phyloP scores from a whole-genome alignment of 345 rosid genomes.

The Barbarea vulgaris region DNA sequence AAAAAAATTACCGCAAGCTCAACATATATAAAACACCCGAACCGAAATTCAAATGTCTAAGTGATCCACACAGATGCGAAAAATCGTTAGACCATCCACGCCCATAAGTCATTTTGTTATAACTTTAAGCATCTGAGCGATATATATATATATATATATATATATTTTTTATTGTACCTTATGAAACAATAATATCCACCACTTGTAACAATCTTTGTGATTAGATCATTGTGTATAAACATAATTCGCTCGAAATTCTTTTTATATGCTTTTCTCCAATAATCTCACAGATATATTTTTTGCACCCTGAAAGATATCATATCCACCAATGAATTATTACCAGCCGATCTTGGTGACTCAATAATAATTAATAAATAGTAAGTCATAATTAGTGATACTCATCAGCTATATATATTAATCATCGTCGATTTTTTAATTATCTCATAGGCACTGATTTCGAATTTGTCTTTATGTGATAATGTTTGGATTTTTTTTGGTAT shows the following conservation, averaged over 20 bases:
- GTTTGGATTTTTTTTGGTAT: neutral
- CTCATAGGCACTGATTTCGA: conserved; percentile 27
- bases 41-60: neutral
- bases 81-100: neutral
- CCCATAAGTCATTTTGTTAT: neutral
- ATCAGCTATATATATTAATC: conserved; percentile 31
- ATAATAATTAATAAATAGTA: conserved; percentile 29
- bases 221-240: conserved; percentile 1
- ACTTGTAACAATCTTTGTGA: neutral
- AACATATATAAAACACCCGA: neutral
- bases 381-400: conserved; percentile 32
- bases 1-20: neutral
- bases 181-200: neutral
- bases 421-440: conserved; percentile 18
- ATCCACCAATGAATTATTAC: conserved; percentile 31
- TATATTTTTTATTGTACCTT: neutral
- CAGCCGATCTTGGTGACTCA: conserved; percentile 26
- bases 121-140: neutral
- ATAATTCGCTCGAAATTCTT: neutral
- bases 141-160: no score
- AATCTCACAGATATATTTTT: conserved; percentile 6
- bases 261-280: conserved; percentile 7
- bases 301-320: conserved; percentile 34
- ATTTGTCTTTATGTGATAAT: conserved; percentile 30
- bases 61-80: neutral